A percentile compares a stretch with the other conserved stretches of the same genome.
Evolutionary conservation across 2,329 filamentous ascomycete species (phyloP).

Genomic region (Macrophomina pseudophaseolina): DNA sequence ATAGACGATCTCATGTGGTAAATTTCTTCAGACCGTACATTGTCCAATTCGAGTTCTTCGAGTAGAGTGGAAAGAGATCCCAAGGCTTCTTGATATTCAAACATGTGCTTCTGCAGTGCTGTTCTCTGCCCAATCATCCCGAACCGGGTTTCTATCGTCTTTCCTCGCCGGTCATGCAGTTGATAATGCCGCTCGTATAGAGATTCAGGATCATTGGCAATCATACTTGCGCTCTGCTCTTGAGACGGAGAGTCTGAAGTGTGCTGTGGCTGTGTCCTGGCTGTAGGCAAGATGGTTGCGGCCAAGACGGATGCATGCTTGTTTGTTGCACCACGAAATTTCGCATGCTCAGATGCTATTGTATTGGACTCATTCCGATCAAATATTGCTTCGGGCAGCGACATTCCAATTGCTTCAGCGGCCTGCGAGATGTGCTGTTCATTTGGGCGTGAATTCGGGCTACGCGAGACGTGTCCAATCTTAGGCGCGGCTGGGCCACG

Average conservation of each 20-base stretch:
- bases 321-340: background rate
- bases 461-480: background rate
- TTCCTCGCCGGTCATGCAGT: background rate
- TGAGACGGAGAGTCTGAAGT: background rate
- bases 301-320: background rate
- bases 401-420: background rate
- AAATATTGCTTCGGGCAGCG: background rate
- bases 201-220: background rate
- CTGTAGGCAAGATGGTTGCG: background rate
- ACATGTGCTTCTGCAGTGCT: background rate
- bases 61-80: background rate
- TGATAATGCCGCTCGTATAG: background rate
- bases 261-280: background rate
- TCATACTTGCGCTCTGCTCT: background rate
- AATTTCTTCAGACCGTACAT: background rate
- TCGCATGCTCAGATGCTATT: background rate
- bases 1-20: background rate
- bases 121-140: background rate
- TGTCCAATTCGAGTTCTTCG: background rate
- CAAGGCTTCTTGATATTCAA: background rate
- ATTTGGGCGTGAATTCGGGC: background rate
- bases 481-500: background rate
- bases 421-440: background rate
- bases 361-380: conserved; percentile 1
- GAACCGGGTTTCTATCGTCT: background rate